Base-by-base conservation (phyloP, 805 yeast species). In the Ogataea methylovora region DNA sequence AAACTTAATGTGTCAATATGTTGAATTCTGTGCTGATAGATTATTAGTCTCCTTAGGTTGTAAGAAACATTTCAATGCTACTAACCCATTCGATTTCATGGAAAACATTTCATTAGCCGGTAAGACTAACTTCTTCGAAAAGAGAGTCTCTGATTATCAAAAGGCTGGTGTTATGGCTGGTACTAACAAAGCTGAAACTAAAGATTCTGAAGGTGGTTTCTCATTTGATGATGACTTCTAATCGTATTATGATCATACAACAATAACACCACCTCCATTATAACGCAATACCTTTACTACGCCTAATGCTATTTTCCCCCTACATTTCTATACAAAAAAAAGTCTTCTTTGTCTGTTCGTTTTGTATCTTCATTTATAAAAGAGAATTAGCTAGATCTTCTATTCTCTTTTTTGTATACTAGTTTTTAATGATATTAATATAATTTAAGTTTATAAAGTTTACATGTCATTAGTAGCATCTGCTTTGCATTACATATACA, bases 91-190 rank as follows among this genome's bases (percentile, higher is more conserved):
- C 60, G 98, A 90, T 64, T 90, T 90, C 60, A 90, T 90, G 98
- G 98, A 90, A 71, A 90, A 92, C 71, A 90, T 90, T 54, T 90
- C 97, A 8, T 76, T 90, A 51, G 94, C 97, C 39, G 98, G 98
- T 65, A 90, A 90, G 77, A 90, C 98, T 52, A 90, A 92, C 73
- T 90, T 90, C 78, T 90, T 90, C 58, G 98, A 90, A 73, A 90
- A 90, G 78, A 84, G 98, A 69, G 98, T 90, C 38, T 84, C 95
- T 39, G 98, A 90, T 66, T 90, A 90, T 69, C 98, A 90, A 69
- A 92, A 90, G 71, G 97, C 98, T 39, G 97, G 98, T 71, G 98
- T 90, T 54, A 90, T 90, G 92, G 90, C 95, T 46, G 71, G 72
- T 46, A 61, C 76, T 35, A 62, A 64, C 46, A 73, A 76, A 49